phyloP scores from a whole-genome alignment of 2,329 filamentous ascomycete genomes.

The Zasmidium citrigriseum region DNA sequence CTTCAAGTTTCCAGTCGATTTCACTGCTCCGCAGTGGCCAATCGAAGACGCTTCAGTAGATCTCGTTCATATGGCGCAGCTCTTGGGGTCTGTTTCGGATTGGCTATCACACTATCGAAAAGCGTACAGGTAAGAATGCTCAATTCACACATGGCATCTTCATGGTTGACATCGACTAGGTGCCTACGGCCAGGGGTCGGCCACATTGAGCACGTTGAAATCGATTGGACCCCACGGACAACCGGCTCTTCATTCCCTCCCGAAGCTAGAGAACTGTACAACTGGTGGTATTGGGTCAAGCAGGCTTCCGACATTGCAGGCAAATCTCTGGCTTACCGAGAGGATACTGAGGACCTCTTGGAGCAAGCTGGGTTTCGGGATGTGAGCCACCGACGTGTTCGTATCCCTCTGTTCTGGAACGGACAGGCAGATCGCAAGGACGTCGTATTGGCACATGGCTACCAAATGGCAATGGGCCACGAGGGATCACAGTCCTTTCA shows the following conservation, averaged over 20 bases:
- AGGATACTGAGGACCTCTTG: conserved; percentile 62
- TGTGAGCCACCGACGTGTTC: conserved; percentile 63
- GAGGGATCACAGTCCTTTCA: conserved; percentile 26
- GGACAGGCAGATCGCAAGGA: conserved; percentile 64
- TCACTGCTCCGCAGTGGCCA: conserved; percentile 78
- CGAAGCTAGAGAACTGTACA: conserved; percentile 56
- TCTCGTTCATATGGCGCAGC: conserved; percentile 78
- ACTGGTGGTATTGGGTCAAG: conserved; percentile 71
- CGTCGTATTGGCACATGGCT: conserved; percentile 76
- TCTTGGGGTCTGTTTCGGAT: conserved; percentile 73
- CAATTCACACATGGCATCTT: conserved; percentile 6
- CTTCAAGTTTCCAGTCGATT: conserved; percentile 53
- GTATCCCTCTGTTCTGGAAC: conserved; percentile 65
- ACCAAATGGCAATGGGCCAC: conserved; percentile 69
- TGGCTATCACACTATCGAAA: conserved; percentile 76
- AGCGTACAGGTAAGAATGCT: conserved; percentile 39
- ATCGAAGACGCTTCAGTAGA: conserved; percentile 71
- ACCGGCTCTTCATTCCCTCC: conserved; percentile 53
- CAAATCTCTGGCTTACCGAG: conserved; percentile 66
- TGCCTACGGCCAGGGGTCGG: conserved; percentile 77
- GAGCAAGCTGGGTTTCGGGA: conserved; percentile 76
- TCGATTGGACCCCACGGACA: conserved; percentile 76
- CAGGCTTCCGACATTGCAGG: conserved; percentile 67
- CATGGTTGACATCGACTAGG: conserved; percentile 43
- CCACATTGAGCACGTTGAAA: conserved; percentile 82